These are phyloP conservation scores for Blastocystis sp. DNA, from an alignment of 352 stramenopile genomes.

Conservation along the genomic window DNA sequence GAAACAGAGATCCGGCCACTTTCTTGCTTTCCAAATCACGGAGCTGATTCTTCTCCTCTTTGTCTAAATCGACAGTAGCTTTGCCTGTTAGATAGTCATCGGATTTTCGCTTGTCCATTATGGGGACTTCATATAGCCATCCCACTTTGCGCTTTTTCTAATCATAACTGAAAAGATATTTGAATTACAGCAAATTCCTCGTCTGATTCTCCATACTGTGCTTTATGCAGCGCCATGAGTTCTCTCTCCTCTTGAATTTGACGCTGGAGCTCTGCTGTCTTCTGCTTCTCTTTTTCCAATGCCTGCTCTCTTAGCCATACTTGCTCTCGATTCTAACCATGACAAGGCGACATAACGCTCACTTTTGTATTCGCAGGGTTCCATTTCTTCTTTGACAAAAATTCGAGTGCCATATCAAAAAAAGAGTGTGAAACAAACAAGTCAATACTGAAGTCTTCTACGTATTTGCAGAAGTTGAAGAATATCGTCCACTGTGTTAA, in stretches of 20 bases:
- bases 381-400: conserved; percentile 62
- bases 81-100: conserved; percentile 54
- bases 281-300: conserved; percentile 57
- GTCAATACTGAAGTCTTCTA: conserved; percentile 35
- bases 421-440: conserved; percentile 35
- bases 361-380: conserved; percentile 59
- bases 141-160: conserved; percentile 47
- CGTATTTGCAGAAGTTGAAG: conserved; percentile 28
- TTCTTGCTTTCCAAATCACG: conserved; percentile 51
- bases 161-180: background rate
- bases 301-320: conserved; percentile 59
- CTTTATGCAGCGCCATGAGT: background rate
- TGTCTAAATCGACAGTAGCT: conserved; percentile 35
- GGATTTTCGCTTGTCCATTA: conserved; percentile 5
- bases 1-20: conserved; percentile 32
- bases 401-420: conserved; percentile 40
- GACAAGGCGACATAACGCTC: background rate
- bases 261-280: conserved; percentile 23
- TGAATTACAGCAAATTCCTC: conserved; percentile 18
- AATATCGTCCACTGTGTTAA: conserved; percentile 50
- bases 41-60: conserved; percentile 57
- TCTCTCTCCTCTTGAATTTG: conserved; percentile 39
- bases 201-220: background rate
- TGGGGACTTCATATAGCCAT: conserved; percentile 43
- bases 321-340: conserved; percentile 48